Base-by-base conservation (phyloP, 1,284 basidiomycete species). In the Rhodotorula glutinis region DNA sequence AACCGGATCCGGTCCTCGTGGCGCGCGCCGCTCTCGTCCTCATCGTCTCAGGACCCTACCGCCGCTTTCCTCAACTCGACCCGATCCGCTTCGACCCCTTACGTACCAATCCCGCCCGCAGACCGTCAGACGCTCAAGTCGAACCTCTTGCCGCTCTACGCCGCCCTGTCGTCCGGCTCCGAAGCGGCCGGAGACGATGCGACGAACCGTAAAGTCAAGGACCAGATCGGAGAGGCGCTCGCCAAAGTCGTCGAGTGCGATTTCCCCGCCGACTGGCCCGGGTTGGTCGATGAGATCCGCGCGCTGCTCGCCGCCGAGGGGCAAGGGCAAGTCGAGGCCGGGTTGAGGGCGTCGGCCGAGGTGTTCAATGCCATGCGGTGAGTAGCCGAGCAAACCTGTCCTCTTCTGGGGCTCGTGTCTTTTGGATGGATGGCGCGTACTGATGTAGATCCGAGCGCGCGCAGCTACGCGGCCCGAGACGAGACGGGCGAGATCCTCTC, bases 261-360 rank as follows among this genome's bases (percentile, higher is more conserved):
- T 78, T 90, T 88, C 74, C 89, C 90, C 0, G 84, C 86, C 4
- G 80, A 83, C 53, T 92, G 90, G 90, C 83, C 87, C 0, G 81
- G 79, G 1, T 79, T 91, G 21, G 77, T 88, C 33, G 82, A 82
- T 17, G 84, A 85, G 57, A 83, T 90, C 71, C 86, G 87, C 77
- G 80, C 77, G 38, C 77, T 91, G 65, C 80, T 92, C 33, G 46
- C 21, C 0, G 81, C 81, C 41, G 82, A 88, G 49, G 46, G 44
- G 19, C 83, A 89, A 38, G 81, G 83, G 41, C 84, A 90, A 70
- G 87, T 91, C 4, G 86, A 87, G 65, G 90, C 89, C 4, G 91
- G 90, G 46, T 87, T 88, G 73, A 81, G 90, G 16, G 87, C 88
- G 0, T 79, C 86, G 16, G 81, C 91, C 47, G 89, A 91, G 78